A percentile compares a stretch with the other conserved stretches of the same genome.
Conservation (phyloP, 2,329 filamentous ascomycete genomes). For the Calonectria leucothoes region DNA sequence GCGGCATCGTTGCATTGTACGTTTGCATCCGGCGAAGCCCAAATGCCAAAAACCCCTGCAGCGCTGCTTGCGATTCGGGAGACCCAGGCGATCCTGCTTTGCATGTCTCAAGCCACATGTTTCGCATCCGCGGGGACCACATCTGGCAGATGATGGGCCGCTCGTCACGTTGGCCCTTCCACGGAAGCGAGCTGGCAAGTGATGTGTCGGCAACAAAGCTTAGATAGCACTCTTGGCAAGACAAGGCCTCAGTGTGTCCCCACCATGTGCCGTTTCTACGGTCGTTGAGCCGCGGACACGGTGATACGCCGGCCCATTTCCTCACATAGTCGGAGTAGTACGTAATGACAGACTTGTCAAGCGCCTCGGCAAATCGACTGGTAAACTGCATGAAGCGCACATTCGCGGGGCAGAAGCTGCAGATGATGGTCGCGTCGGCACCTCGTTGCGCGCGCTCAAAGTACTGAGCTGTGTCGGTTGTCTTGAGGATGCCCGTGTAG, state of each 20-base stretch:
- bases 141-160: constrained; percentile 48
- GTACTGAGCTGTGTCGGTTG: constrained; percentile 41
- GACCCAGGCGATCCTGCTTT: constrained; percentile 40
- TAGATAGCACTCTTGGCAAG: constrained; percentile 50
- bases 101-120: constrained; percentile 45
- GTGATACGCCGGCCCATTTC: constrained; percentile 42
- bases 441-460: constrained; percentile 40
- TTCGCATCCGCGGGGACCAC: constrained; percentile 54
- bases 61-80: constrained; percentile 34
- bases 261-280: constrained; percentile 46
- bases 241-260: constrained; percentile 47
- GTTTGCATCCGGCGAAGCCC: constrained; percentile 41
- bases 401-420: constrained; percentile 43
- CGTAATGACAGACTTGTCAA: constrained; percentile 48
- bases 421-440: constrained; percentile 37
- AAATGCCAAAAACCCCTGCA: constrained; percentile 44
- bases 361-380: constrained; percentile 41
- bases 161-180: constrained; percentile 41
- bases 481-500: constrained; percentile 43
- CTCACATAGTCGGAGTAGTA: constrained; percentile 42
- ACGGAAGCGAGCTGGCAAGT: constrained; percentile 37
- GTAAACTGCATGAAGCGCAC: constrained; percentile 42
- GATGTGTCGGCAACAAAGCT: constrained; percentile 44
- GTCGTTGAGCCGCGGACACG: constrained; percentile 44
- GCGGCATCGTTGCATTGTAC: constrained; percentile 44